phyloP scores from a whole-genome alignment of 306 rosid species.

The Albizia julibrissin region DNA sequence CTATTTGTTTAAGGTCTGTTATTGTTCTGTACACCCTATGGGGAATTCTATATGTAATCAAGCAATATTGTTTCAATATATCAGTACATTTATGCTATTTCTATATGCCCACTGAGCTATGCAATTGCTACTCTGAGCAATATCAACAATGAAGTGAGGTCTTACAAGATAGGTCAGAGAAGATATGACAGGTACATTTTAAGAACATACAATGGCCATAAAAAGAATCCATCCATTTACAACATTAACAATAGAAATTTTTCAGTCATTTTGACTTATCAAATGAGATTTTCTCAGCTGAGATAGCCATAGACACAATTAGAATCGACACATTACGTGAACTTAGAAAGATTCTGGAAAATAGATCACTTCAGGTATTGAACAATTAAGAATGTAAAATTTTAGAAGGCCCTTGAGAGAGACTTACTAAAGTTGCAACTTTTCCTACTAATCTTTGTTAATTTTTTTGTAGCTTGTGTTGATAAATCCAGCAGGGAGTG shows the following conservation, averaged over 20 bases:
- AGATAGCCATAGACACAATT: constrained; percentile 83
- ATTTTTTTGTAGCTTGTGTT: constrained; percentile 62
- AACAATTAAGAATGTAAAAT: neutral
- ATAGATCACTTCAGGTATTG: constrained; percentile 69
- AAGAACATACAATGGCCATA: neutral
- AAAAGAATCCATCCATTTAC: neutral
- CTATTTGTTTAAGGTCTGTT: no score
- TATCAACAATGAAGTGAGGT: no score
- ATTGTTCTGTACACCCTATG: no score
- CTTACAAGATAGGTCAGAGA: no score
- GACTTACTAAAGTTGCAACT: neutral
- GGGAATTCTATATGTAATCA: no score
- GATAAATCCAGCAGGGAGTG: constrained; percentile 82
- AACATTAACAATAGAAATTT: constrained; percentile 14
- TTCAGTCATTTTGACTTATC: constrained; percentile 15
- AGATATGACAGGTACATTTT: constrained; percentile 84
- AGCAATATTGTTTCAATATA: no score
- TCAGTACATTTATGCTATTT: no score
- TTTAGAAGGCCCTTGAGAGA: neutral
- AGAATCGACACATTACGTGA: constrained; percentile 67
- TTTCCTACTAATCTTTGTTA: neutral
- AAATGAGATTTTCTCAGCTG: constrained; percentile 46
- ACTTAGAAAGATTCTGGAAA: constrained; percentile 68
- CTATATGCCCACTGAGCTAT: no score
- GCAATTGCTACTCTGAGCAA: no score